Conservation (phyloP, 106 monocot species). For the Dendrobium officinale region DNA sequence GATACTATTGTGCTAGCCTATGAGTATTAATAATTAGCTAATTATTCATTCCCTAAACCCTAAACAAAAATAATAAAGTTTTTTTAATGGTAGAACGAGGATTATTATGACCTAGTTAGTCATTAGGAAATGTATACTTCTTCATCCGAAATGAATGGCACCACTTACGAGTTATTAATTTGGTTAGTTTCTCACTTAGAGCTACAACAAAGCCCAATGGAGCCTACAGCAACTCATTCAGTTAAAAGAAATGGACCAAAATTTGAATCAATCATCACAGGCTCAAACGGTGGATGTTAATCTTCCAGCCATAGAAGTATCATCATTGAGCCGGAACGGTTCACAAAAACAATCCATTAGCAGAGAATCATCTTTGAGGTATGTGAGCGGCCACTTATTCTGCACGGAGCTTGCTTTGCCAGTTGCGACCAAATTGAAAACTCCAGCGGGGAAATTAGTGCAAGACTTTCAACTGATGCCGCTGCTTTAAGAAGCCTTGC, state of each 20-base stretch:
- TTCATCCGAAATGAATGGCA: background rate
- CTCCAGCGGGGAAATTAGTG: constrained; percentile 56
- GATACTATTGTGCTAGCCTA: constrained; percentile 33
- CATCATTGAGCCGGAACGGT: constrained; percentile 13
- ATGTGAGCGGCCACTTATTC: constrained; percentile 15
- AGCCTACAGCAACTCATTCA: constrained; percentile 44
- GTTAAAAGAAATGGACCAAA: constrained; percentile 32
- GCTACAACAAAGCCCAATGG: constrained; percentile 32
- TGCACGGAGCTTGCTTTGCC: constrained; percentile 21
- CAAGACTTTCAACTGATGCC: constrained; percentile 50
- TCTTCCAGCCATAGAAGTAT: background rate
- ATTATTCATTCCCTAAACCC: background rate
- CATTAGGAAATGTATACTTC: background rate
- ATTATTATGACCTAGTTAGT: background rate
- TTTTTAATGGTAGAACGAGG: background rate
- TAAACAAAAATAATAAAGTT: no score
- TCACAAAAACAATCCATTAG: constrained; percentile 27
- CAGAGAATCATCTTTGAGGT: constrained; percentile 10
- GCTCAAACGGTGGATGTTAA: constrained; percentile 6
- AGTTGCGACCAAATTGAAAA: constrained; percentile 31
- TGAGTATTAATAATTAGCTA: background rate
- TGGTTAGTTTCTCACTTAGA: constrained; percentile 40
- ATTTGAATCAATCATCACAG: constrained; percentile 2
- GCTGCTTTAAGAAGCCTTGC: constrained; percentile 47
- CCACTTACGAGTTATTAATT: background rate